Percentiles rank a stretch among this genome's conserved stretches.
Conservation (phyloP, 345 rosid genomes). For the Odontarrhena argentea region DNA sequence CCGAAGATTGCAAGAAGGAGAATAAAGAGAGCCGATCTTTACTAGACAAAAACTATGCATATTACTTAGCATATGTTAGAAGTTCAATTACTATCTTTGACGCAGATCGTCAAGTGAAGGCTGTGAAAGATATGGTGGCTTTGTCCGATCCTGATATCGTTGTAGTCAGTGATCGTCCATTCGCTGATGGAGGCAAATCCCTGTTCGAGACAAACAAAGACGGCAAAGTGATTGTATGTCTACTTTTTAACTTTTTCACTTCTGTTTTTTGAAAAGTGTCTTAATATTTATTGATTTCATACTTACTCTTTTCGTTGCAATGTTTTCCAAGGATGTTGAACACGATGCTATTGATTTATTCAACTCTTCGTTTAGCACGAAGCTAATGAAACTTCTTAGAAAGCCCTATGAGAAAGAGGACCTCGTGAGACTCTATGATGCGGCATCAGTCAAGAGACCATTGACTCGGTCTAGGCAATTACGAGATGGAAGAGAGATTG, state of each 20-base stretch:
- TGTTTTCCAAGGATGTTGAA: constrained; percentile 37
- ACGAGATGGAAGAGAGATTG: constrained; percentile 45
- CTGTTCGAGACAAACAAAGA: constrained; percentile 48
- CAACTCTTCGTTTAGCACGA: constrained; percentile 50
- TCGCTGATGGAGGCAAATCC: constrained; percentile 35
- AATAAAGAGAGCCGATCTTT: constrained; percentile 13
- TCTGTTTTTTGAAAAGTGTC: background rate
- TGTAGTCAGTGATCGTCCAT: constrained; percentile 44
- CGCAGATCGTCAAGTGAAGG: background rate
- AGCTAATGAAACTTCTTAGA: constrained; percentile 50
- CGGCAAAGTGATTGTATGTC: constrained; percentile 35
- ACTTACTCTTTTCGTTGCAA: constrained; percentile 1
- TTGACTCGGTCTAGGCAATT: constrained; percentile 27
- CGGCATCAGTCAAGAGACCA: constrained; percentile 37
- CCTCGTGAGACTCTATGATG: constrained; percentile 35
- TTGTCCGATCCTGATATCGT: constrained; percentile 57
- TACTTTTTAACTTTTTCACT: constrained; percentile 22
- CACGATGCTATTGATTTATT: constrained; percentile 34
- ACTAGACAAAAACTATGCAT: constrained; percentile 40
- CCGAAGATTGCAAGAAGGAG: constrained; percentile 23
- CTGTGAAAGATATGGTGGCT: constrained; percentile 39
- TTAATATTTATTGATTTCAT: background rate
- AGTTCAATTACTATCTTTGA: constrained; percentile 22
- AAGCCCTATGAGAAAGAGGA: constrained; percentile 54
- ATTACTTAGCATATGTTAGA: constrained; percentile 26